Percentiles rank a stretch among this genome's conserved stretches.
phyloP scores from a whole-genome alignment of 192 early-diverging fungal species.

The Gaertneriomyces semiglobifer region DNA sequence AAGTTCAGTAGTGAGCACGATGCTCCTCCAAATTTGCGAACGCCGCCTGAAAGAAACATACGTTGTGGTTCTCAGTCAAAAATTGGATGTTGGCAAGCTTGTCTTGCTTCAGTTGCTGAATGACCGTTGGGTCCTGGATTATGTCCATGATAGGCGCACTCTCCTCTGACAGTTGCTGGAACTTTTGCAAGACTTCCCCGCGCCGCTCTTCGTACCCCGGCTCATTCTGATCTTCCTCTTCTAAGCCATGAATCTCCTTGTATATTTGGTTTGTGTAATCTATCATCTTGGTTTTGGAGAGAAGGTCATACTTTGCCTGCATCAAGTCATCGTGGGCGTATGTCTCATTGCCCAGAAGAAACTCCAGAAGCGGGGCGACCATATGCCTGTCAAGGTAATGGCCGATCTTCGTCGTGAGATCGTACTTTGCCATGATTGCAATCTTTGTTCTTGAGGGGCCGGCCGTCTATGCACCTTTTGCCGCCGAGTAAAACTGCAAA shows the following conservation, averaged over 20 bases:
- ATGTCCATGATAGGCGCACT: conserved; percentile 80
- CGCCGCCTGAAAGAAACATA: conserved; percentile 26
- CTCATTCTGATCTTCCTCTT: conserved; percentile 58
- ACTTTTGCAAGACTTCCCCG: conserved; percentile 65
- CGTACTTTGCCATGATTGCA: conserved; percentile 28
- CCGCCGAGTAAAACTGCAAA: too few relatives aligned
- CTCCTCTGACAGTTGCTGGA: conserved; percentile 71
- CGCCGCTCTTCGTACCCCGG: conserved; percentile 72
- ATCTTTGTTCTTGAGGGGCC: too few relatives aligned
- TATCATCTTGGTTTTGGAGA: conserved; percentile 89
- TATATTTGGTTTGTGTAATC: conserved; percentile 85
- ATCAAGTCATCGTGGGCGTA: conserved; percentile 74
- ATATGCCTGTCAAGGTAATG: conserved; percentile 79
- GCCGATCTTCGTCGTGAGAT: conserved; percentile 36
- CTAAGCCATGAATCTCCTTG: conserved; percentile 66
- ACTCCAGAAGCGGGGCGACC: conserved; percentile 86
- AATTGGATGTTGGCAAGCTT: conserved; percentile 90
- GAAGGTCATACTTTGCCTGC: conserved; percentile 85
- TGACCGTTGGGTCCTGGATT: conserved; percentile 87
- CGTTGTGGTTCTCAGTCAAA: conserved; percentile 78
- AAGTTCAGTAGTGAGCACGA: not conserved
- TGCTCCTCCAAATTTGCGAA: not conserved
- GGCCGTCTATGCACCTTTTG: too few relatives aligned
- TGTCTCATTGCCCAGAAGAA: conserved; percentile 70
- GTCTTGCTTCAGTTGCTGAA: conserved; percentile 85